phyloP scores from a whole-genome alignment of 2,329 filamentous ascomycete species.

The Penicillium carneum region DNA sequence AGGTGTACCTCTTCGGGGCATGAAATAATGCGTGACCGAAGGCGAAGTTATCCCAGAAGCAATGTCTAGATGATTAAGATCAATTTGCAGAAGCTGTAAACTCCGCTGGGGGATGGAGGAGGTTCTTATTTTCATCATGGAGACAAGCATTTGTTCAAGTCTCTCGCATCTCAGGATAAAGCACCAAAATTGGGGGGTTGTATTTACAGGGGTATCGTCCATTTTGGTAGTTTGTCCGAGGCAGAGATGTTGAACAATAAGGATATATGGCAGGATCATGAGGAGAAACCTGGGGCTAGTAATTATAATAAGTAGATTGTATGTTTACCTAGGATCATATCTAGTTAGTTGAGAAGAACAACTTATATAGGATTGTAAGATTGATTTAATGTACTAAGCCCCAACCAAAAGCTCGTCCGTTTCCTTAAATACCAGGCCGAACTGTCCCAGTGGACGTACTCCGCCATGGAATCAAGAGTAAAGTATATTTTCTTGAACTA shows the following conservation, averaged over 20 bases:
- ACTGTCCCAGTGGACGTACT: not conserved
- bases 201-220: not conserved
- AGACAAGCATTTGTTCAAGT: not conserved
- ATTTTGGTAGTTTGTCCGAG: not conserved
- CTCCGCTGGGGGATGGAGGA: not conserved
- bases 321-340: not conserved
- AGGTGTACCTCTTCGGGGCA: not conserved
- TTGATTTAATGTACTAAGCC: not conserved
- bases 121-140: not conserved
- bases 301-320: not conserved
- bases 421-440: not conserved
- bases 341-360: not conserved
- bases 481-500: not conserved
- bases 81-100: not conserved
- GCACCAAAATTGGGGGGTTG: not conserved
- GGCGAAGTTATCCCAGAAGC: not conserved
- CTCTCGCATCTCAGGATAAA: not conserved
- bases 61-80: conserved; percentile 3
- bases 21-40: not conserved
- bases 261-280: not conserved
- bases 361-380: not conserved
- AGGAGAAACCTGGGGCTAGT: not conserved
- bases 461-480: not conserved
- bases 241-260: not conserved
- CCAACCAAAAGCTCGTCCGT: not conserved